Conservation (phyloP, 371 early-diverging fungal species). For the Syncephalastrum monosporum region DNA sequence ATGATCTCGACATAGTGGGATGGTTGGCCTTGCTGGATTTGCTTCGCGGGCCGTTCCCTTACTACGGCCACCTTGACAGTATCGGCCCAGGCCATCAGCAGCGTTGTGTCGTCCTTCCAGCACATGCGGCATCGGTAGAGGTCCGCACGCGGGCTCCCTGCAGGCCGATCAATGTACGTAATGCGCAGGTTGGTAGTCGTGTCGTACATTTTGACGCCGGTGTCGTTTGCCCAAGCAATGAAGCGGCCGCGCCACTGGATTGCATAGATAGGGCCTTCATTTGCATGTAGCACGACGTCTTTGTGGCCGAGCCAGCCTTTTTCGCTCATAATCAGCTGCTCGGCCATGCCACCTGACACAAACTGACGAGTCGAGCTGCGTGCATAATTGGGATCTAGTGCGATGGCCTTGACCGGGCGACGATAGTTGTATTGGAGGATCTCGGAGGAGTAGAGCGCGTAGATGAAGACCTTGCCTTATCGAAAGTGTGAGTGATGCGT, state of each 20-base stretch:
- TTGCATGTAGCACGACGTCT: slow-evolving; percentile 76
- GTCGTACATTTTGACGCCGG: slow-evolving; percentile 86
- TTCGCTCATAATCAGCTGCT: slow-evolving; percentile 79
- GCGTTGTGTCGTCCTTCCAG: slow-evolving; percentile 77
- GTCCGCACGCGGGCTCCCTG: slow-evolving; percentile 81
- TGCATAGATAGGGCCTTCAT: slow-evolving; percentile 86
- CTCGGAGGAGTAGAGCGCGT: slow-evolving; percentile 69
- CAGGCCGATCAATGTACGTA: slow-evolving; percentile 82
- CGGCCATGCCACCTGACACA: slow-evolving; percentile 90
- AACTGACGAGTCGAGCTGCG: slow-evolving; percentile 73
- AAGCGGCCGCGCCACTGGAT: slow-evolving; percentile 81
- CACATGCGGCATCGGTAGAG: slow-evolving; percentile 81
- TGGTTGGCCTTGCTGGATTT: slow-evolving; percentile 51
- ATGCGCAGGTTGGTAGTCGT: slow-evolving; percentile 67
- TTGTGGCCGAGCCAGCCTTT: slow-evolving; percentile 67
- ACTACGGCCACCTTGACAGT: slow-evolving; percentile 82
- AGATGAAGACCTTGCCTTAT: slow-evolving; percentile 74
- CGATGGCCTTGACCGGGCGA: slow-evolving; percentile 87
- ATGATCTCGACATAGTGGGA: slow-evolving; percentile 76
- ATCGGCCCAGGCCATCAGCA: slow-evolving; percentile 94
- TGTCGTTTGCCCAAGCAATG: slow-evolving; percentile 94
- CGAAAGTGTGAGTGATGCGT: neutral
- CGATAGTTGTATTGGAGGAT: slow-evolving; percentile 67
- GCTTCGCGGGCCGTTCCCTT: slow-evolving; percentile 47
- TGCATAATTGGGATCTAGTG: slow-evolving; percentile 85